These are phyloP conservation scores for Earliella scabrosa DNA, from an alignment of 1,284 basidiomycete species.

Conservation along the genomic window DNA sequence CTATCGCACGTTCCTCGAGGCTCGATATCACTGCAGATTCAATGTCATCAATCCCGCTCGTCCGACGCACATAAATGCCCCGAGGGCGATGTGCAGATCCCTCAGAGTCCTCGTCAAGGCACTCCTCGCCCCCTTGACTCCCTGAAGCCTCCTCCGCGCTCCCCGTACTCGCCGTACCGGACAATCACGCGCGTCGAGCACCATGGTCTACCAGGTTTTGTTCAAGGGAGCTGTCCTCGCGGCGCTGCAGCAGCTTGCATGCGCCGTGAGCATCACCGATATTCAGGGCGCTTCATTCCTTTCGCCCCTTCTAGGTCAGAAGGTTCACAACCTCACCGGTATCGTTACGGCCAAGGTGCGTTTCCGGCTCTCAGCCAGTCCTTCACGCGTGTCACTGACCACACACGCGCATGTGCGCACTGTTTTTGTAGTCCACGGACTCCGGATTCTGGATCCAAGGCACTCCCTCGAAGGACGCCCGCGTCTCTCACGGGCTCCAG, in stretches of 20 bases:
- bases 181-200: neutral
- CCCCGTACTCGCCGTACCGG: no score
- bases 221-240: neutral
- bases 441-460: conserved; percentile 58
- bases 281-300: conserved; percentile 56
- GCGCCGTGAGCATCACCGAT: conserved; percentile 42
- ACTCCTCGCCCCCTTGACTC: neutral
- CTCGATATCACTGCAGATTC: neutral
- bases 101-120: neutral
- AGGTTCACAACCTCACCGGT: conserved; percentile 54
- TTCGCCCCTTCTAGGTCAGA: conserved; percentile 52
- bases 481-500: conserved; percentile 47
- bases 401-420: neutral
- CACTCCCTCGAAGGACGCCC: conserved; percentile 44
- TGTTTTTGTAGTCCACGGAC: conserved; percentile 5
- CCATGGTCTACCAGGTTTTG: conserved; percentile 4
- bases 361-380: neutral
- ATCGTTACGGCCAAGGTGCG: conserved; percentile 49
- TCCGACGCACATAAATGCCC: neutral
- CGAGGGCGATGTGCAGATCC: neutral
- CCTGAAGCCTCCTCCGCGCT: neutral
- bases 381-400: neutral
- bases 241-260: conserved; percentile 6
- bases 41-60: neutral
- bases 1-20: conserved; percentile 17